These are phyloP conservation scores for Mycena sp. DNA, from an alignment of 1,284 basidiomycete species.

Conservation along the genomic window DNA sequence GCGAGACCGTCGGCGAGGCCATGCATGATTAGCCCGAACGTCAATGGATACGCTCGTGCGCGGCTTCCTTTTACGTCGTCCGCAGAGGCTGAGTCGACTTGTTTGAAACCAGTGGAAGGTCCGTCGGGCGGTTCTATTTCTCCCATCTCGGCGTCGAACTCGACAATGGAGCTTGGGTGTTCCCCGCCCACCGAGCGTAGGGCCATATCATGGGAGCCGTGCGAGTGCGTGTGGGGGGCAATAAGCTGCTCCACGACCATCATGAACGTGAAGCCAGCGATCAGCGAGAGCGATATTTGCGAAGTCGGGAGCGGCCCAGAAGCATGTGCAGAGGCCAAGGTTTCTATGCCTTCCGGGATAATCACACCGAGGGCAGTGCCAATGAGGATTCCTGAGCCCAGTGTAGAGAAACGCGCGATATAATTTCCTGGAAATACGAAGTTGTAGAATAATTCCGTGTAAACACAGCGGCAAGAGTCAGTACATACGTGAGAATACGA, in stretches of 20 bases:
- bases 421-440: constrained; percentile 53
- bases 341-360: constrained; percentile 86
- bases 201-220: constrained; percentile 32
- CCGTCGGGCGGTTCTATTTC: constrained; percentile 52
- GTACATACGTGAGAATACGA: constrained; percentile 78
- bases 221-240: constrained; percentile 56
- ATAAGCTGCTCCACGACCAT: constrained; percentile 75
- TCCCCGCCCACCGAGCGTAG: constrained; percentile 32
- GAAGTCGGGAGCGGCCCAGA: constrained; percentile 55
- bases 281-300: constrained; percentile 76
- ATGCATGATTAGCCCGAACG: constrained; percentile 87
- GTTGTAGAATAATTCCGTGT: too few relatives aligned
- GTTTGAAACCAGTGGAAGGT: constrained; percentile 32
- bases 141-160: constrained; percentile 69
- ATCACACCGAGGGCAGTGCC: constrained; percentile 92
- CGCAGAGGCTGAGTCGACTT: constrained; percentile 33
- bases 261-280: constrained; percentile 89
- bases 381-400: constrained; percentile 69
- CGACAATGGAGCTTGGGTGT: constrained; percentile 43
- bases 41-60: constrained; percentile 70
- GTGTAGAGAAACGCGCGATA: constrained; percentile 68
- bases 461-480: too few relatives aligned
- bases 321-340: constrained; percentile 51
- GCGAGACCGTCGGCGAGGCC: constrained; percentile 92
- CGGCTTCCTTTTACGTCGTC: constrained; percentile 25